A percentile compares a stretch with the other conserved stretches of the same genome.
phyloP scores from a whole-genome alignment of 805 yeast species.

The Komagataella pseudopastoris region DNA sequence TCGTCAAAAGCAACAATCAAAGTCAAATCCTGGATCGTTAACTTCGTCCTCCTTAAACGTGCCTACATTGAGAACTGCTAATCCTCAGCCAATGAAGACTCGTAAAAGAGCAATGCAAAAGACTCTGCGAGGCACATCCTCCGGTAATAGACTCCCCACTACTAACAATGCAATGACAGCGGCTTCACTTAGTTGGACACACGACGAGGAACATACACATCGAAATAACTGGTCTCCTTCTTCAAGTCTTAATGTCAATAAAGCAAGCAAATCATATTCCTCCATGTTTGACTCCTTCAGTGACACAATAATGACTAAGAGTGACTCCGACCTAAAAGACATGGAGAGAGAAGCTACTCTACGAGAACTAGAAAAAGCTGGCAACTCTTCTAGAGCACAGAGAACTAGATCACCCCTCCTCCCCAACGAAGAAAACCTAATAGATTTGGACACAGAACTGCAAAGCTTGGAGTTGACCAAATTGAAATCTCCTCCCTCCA shows the following conservation, averaged over 20 bases:
- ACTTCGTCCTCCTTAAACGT: conserved; percentile 8
- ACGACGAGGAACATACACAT: conserved; percentile 4
- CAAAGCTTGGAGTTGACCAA: conserved; percentile 5
- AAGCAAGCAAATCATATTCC: conserved; percentile 12
- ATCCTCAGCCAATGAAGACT: conserved; percentile 15
- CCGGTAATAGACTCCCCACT: conserved; percentile 2
- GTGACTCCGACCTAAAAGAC: conserved; percentile 9
- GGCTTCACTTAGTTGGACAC: conserved; percentile 14
- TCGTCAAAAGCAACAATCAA: neutral
- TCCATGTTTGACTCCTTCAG: conserved; percentile 8
- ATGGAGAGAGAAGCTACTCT: conserved; percentile 11
- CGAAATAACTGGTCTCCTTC: conserved; percentile 21
- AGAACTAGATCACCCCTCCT: conserved; percentile 4
- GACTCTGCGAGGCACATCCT: conserved; percentile 5
- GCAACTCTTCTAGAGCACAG: conserved; percentile 8
- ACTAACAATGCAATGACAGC: conserved; percentile 17
- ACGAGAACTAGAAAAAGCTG: conserved; percentile 13
- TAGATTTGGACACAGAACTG: neutral
- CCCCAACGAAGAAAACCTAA: conserved; percentile 1
- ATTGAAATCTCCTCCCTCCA: neutral
- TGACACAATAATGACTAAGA: neutral
- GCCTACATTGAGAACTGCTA: conserved; percentile 15
- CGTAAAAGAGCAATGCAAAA: conserved; percentile 11
- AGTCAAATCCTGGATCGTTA: neutral
- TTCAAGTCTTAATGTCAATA: conserved; percentile 9